phyloP scores from a whole-genome alignment of 2,329 filamentous ascomycete genomes.

The Hymenotorrendiella dingleyae region DNA sequence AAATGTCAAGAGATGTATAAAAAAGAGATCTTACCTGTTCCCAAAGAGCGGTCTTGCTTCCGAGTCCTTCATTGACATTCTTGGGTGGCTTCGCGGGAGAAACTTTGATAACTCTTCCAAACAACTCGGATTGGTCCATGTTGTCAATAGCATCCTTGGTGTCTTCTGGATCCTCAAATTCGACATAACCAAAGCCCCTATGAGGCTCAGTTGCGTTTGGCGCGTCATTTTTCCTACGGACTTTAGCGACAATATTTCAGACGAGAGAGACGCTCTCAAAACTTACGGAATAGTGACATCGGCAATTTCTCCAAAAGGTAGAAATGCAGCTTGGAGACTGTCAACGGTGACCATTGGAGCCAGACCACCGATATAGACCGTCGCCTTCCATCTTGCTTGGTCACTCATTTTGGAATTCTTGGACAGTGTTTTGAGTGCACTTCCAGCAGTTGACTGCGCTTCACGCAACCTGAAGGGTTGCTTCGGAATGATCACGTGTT shows the following conservation, averaged over 20 bases:
- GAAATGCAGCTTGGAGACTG: constrained; percentile 82
- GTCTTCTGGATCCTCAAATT: constrained; percentile 81
- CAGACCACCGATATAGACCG: constrained; percentile 86
- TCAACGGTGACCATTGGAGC: constrained; percentile 69
- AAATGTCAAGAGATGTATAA: constrained; percentile 3
- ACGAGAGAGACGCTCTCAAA: neutral
- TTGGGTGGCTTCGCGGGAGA: constrained; percentile 89
- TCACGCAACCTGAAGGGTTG: too few species aligned
- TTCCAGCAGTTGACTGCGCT: too few species aligned
- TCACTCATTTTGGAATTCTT: constrained; percentile 81
- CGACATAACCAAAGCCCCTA: constrained; percentile 92
- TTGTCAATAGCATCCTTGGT: constrained; percentile 96
- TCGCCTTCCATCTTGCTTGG: constrained; percentile 77
- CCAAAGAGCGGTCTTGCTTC: constrained; percentile 93
- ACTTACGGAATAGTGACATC: constrained; percentile 72
- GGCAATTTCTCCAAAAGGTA: constrained; percentile 93
- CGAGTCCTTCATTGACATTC: constrained; percentile 77
- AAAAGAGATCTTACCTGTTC: constrained; percentile 65
- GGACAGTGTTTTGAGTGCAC: too few species aligned
- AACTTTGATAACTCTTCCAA: constrained; percentile 86
- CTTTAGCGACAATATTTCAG: constrained; percentile 9
- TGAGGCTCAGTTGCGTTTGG: constrained; percentile 75
- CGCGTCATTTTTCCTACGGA: constrained; percentile 63
- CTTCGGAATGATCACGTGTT: too few species aligned
- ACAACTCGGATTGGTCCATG: constrained; percentile 96